Base-by-base conservation (phyloP, 2,329 filamentous ascomycete species). In the Helotiales sp. region DNA sequence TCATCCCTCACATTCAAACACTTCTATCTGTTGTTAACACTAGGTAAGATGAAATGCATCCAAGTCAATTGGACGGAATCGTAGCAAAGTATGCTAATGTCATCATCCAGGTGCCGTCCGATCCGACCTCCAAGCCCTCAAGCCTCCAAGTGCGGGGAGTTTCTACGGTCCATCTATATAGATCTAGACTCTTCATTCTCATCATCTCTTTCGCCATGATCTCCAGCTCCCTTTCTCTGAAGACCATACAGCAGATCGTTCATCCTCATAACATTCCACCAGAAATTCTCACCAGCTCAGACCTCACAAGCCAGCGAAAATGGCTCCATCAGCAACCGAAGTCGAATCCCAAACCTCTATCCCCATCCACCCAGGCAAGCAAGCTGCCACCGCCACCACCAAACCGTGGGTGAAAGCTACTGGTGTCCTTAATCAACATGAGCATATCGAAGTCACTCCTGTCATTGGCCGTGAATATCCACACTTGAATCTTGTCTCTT, bases 391-490 rank as follows among this genome's bases (percentile, higher is more conserved):
- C n/a, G 31, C 46, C 50, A 33, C 34, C 25, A 12, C 49, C 27
- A 67, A 64, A 52, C 61, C 62, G 40, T 69, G 66, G 59, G 48
- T 69, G 33, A 67, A 69, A 38, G 59, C 58, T 12, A 66, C 61
- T n/a, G 68, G 69, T 8, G 59, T 51, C 10, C 52, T 71, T 27
- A 65, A 70, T n/a, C 51, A 64, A 9, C 69, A 62, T 58, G 64
- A 70, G 52, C 54, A 60, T 29, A 64, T 70, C 40, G 77, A 79
- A 30, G 67, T 75, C 3, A 80, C 77, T 1, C 77, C 77, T 0
- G 69, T 77, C 24, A 78, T 79, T 54, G 78, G 77, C 0, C 72
- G 74, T n/a, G 78, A 80, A 58, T 80, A 76, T 60, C 65, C 72
- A 6, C 52, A 63, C 33, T 62, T 73, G 27, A 74, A 78, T 56